phyloP scores from a whole-genome alignment of 164 flowering plant genomes.

The Cinnamomum chago region DNA sequence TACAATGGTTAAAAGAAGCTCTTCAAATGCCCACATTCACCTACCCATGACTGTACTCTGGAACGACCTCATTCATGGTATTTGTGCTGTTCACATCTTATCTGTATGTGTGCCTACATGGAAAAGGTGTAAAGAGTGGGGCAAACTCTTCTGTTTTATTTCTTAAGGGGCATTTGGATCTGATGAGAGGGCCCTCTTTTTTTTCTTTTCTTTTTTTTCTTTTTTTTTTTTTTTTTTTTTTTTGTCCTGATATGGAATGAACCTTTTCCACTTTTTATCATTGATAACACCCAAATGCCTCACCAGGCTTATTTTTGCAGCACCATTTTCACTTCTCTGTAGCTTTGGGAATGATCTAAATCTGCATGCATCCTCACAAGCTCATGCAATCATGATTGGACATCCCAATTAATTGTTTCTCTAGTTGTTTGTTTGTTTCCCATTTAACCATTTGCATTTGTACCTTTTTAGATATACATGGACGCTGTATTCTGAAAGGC shows the following conservation, averaged over 20 bases:
- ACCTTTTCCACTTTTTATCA: too few species aligned
- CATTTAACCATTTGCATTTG: neutral
- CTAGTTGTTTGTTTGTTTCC: neutral
- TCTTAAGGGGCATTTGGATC: too few species aligned
- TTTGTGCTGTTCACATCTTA: neutral
- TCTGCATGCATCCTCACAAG: neutral
- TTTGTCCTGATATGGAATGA: too few species aligned
- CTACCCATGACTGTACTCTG: too few species aligned
- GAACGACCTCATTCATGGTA: too few species aligned
- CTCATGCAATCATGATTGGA: neutral
- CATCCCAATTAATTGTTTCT: neutral
- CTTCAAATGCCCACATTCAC: neutral
- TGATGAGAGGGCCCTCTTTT: too few species aligned
- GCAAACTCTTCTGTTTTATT: neutral
- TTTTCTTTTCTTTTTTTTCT: too few species aligned
- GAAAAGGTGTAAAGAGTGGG: neutral
- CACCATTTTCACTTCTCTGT: neutral
- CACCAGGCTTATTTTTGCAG: neutral
- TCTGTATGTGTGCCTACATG: neutral
- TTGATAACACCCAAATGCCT: too few species aligned
- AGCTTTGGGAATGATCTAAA: neutral
- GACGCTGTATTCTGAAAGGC: constrained; percentile 89
- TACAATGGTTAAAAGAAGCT: neutral
- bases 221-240: too few species aligned
- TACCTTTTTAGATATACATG: constrained; percentile 73